Evolutionary conservation across 2,329 filamentous ascomycete genomes (phyloP), one percentile per base, ranked within the genome.

Genomic region (Apiospora kogelbergensis): DNA sequence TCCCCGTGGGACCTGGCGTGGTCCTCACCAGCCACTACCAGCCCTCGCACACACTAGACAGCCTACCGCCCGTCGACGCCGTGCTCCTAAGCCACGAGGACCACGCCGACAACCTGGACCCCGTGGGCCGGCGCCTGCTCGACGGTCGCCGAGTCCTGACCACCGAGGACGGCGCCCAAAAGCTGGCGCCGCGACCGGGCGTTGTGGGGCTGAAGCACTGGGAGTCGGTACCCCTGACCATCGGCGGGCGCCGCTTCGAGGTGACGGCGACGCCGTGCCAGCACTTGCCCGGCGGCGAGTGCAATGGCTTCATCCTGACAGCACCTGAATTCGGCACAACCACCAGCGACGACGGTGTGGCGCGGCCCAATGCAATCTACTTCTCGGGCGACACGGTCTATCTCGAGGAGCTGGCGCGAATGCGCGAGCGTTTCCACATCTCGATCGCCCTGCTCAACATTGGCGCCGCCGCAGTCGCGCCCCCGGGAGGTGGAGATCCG

Each of bases 351-450:
- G 53, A 60, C 30, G 53, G 30, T 17, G 20, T 60, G 17, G 37
- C 30, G 7, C 72, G 71, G 0, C 83, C 81, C 0, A 85, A 85
- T 68, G 84, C 79, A 2, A 79, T 86, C 9, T 86, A 82, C 70
- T 83, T 86, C 73, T 80, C 83, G 0, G 84, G 84, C 0, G 84
- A 86, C 69, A 86, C 84, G 0, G 79, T 85, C 4, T 84, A 85
- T 68, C 73, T 84, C 0, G 75, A 80, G 1, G 82, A 85, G 71
- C 75, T 83, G 5, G 68, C 72, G 1, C 63, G 71, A 7, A 81
- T 84, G 44, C 68, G 73, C 0, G 75, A 80, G 1, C 70, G 69
- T 53, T 84, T 73, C 66, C 79, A 84, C 66, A 70, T 84, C 11
- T 71, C 73, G 6, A 77, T 77, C 9, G 81, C 82, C 0, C 67